phyloP scores from a whole-genome alignment of 768 basidiomycete genomes.

The Tylopilus balloui region DNA sequence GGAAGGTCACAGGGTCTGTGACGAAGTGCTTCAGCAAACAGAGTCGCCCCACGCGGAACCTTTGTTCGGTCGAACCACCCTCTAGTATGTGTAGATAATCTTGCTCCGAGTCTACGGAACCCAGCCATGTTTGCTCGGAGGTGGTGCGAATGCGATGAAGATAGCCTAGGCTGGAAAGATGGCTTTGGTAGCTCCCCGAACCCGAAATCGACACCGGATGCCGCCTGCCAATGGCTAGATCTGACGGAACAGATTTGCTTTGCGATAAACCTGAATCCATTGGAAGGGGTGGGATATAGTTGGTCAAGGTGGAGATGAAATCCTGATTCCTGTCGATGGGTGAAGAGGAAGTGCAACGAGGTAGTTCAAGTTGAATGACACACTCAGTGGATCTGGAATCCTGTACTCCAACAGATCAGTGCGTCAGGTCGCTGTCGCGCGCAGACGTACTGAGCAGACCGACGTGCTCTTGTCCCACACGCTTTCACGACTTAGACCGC shows the following conservation, averaged over 20 bases:
- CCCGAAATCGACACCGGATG: conserved; percentile 26
- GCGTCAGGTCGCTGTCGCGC: background rate
- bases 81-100: conserved; percentile 16
- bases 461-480: too few relatives aligned
- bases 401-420: background rate
- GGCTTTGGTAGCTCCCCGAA: conserved; percentile 43
- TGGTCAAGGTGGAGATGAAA: background rate
- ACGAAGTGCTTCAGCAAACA: conserved; percentile 28
- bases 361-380: background rate
- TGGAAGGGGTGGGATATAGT: background rate
- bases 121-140: conserved; percentile 21
- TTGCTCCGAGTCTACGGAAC: background rate
- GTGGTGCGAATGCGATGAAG: conserved; percentile 36
- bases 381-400: conserved; percentile 2
- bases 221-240: conserved; percentile 13
- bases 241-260: conserved; percentile 27
- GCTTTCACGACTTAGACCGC: conserved; percentile 3
- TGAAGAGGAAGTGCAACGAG: background rate
- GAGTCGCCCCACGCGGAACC: conserved; percentile 15
- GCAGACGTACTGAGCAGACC: background rate
- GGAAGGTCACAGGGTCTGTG: conserved; percentile 21
- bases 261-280: conserved; percentile 19
- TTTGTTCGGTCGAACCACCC: conserved; percentile 13
- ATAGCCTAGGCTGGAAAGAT: conserved; percentile 41
- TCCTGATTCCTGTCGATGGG: background rate